Base-by-base conservation (phyloP, 164 flowering plant genomes). In the Vitis amurensis region DNA sequence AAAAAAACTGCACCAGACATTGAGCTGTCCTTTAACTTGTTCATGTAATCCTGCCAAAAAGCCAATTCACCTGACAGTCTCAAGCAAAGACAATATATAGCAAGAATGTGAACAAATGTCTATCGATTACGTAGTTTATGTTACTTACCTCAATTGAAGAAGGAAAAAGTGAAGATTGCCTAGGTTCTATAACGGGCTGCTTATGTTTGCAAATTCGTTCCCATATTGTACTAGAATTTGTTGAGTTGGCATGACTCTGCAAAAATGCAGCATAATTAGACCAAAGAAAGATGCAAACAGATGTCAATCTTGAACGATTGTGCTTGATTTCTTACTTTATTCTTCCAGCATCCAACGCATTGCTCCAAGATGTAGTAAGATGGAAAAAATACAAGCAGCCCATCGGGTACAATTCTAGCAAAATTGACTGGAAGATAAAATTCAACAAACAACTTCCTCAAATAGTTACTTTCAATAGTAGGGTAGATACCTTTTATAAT, bases 321-420 rank as follows among this genome's bases (percentile, higher is more conserved):
- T 48, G 50, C 56, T 70, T 14, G 10, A 75, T 60, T 68, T 16
- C 71, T 76, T 79, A 95, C 99, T 86, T 52, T 66, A 69, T 82
- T 77, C 81, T 93, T 89, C 99, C 99, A 95, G 81, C 83, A 90
- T 23, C 68, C 85, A 71, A 95, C 84, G 81, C 93, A 91, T 72
- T 82, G 87, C 66, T 93, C 97, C 85, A 95, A 47, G 68, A 87
- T 70, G 81, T 90, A 93, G 80, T 95, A 95, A 9, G 99, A 95
- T 55, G 99, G 97, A 69, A 95, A 95, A 81, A 95, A 95, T 60
- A 95, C 91, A 72, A 95, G 97, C 63, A 95, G 80, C 11, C 99
- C 99, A 86, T 91, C 93, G 10, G 99, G 99, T 63, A 95, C 97
- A 75, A 95, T 89, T 65, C 99, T 89, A 79, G 99, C 88, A 76